These are phyloP conservation scores for Asterochloris erici DNA, from an alignment of 139 green algal species.

Conservation along the genomic window DNA sequence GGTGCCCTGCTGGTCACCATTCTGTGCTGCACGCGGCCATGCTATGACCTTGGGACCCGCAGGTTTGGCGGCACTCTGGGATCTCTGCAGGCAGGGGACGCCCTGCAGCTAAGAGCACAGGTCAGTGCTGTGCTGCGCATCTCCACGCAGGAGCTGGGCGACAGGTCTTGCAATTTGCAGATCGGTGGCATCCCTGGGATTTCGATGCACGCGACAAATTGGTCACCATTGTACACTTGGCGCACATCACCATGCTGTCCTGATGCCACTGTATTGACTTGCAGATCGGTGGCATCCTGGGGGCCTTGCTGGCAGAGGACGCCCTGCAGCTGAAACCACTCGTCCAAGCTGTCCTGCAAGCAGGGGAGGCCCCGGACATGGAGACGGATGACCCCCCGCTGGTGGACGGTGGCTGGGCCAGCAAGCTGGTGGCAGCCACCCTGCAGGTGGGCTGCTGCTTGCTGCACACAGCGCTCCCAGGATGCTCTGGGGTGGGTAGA, in stretches of 20 bases:
- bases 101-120: neutral
- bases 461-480: neutral
- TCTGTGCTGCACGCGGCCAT: conserved; percentile 16
- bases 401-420: conserved; percentile 27
- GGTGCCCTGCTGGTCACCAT: neutral
- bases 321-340: conserved; percentile 24
- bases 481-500: neutral
- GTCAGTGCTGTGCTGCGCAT: neutral
- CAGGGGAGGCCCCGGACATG: conserved; percentile 27
- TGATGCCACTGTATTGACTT: neutral
- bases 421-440: conserved; percentile 3
- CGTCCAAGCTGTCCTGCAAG: conserved; percentile 22
- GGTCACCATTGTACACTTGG: no score
- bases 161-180: no score
- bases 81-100: neutral
- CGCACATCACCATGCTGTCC: no score
- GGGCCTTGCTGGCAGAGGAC: conserved; percentile 25
- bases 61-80: conserved; percentile 22
- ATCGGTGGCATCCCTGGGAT: no score
- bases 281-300: conserved; percentile 32
- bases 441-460: neutral
- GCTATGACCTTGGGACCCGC: conserved; percentile 32
- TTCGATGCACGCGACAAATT: no score
- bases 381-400: conserved; percentile 34
- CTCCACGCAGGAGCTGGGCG: no score